A percentile compares a stretch with the other conserved stretches of the same genome.
Evolutionary conservation across 2,329 filamentous ascomycete genomes (phyloP).

Genomic region (Pseudocercospora musae): DNA sequence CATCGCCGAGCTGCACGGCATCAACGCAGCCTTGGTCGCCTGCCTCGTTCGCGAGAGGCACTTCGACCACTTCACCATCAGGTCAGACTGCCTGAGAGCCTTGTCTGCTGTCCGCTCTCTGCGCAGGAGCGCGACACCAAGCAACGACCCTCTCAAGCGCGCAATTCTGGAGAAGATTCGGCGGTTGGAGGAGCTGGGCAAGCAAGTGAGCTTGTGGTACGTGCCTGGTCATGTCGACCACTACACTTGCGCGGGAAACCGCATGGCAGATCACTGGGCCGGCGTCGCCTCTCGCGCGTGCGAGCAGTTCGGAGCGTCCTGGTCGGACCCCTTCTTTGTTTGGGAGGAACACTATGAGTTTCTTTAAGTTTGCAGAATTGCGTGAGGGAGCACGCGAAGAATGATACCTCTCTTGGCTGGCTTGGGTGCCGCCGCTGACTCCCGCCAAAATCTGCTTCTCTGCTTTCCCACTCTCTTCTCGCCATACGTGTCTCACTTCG

Average conservation of each 20-base stretch:
- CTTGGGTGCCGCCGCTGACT: background rate
- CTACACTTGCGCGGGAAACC: background rate
- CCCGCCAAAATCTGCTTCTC: background rate
- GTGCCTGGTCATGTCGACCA: background rate
- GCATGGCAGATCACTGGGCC: background rate
- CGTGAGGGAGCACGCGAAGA: background rate
- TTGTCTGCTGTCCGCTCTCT: background rate
- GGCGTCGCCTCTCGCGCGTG: background rate
- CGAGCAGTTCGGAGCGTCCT: background rate
- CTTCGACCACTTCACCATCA: conserved; percentile 1
- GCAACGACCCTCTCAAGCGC: background rate
- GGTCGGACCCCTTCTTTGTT: background rate
- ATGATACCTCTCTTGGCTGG: background rate
- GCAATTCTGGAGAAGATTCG: background rate
- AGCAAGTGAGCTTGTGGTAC: background rate
- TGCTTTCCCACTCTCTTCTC: background rate
- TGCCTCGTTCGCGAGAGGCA: background rate
- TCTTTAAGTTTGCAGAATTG: background rate
- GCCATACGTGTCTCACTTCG: too few relatives aligned
- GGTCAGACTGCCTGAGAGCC: background rate
- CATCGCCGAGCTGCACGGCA: background rate
- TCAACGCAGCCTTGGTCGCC: background rate
- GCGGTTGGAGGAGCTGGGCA: background rate
- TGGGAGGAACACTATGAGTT: background rate
- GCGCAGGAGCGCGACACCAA: background rate